These are phyloP conservation scores for Amorphotheca resinae DNA, from an alignment of 495 filamentous ascomycete genomes.

Conservation along the genomic window DNA sequence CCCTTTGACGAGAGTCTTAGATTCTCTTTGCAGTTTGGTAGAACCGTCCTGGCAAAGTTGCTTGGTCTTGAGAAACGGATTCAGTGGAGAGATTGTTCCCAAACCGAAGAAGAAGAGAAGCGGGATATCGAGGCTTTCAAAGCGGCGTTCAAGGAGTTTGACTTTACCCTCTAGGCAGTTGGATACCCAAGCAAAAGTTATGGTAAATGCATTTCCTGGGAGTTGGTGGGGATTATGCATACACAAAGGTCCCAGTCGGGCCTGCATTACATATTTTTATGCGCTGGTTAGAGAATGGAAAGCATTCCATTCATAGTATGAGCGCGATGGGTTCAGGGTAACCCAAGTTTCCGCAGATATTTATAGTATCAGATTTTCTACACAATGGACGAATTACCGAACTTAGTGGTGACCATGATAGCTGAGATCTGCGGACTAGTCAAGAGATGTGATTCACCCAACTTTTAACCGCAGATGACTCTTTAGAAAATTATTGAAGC, in stretches of 20 bases:
- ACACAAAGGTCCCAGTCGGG: neutral
- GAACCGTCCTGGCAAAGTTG: slow-evolving; percentile 78
- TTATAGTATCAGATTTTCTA: no score
- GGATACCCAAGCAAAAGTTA: slow-evolving; percentile 13
- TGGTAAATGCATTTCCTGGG: slow-evolving; percentile 7
- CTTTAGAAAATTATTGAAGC: no score
- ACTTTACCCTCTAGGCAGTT: slow-evolving; percentile 44
- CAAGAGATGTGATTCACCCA: no score
- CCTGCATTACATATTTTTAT: neutral
- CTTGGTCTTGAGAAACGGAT: slow-evolving; percentile 59
- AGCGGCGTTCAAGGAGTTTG: slow-evolving; percentile 71
- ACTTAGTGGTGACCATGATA: no score
- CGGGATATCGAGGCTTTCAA: slow-evolving; percentile 73
- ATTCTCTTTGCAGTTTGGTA: slow-evolving; percentile 51
- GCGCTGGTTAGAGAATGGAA: no score
- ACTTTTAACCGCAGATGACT: no score
- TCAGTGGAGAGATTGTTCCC: slow-evolving; percentile 72
- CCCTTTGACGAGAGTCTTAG: slow-evolving; percentile 32
- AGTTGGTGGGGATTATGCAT: neutral
- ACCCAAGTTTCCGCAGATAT: no score
- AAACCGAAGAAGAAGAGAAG: slow-evolving; percentile 64
- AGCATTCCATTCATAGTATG: no score
- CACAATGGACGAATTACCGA: no score
- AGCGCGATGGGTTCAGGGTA: no score
- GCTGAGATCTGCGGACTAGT: no score